These are phyloP conservation scores for Daldinia decipiens DNA, from an alignment of 495 filamentous ascomycete species.

Conservation along the genomic window DNA sequence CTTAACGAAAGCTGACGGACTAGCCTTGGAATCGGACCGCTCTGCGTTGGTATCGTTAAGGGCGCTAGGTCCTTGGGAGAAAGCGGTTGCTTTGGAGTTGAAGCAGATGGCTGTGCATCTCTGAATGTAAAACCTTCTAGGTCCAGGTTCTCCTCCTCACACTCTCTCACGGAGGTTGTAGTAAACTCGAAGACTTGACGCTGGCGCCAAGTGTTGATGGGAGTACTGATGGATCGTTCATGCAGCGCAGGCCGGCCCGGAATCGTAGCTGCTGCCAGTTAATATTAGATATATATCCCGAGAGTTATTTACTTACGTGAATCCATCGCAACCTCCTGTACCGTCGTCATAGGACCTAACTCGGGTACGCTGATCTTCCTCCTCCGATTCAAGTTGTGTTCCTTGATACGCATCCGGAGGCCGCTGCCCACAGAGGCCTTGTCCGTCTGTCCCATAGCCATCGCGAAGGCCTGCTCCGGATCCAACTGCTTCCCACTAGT, in stretches of 20 bases:
- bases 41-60: constrained; percentile 60
- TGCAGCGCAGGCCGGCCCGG: constrained; percentile 74
- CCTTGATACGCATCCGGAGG: constrained; percentile 61
- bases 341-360: constrained; percentile 72
- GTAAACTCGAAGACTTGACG: constrained; percentile 55
- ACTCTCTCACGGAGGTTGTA: constrained; percentile 47
- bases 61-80: constrained; percentile 63
- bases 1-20: constrained; percentile 52
- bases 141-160: constrained; percentile 44
- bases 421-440: constrained; percentile 53
- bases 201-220: constrained; percentile 61
- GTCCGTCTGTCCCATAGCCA: constrained; percentile 59
- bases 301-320: constrained; percentile 69
- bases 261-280: constrained; percentile 69
- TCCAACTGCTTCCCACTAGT: constrained; percentile 58
- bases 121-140: constrained; percentile 29
- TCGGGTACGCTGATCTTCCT: constrained; percentile 73
- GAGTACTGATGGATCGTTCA: constrained; percentile 73
- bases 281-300: constrained; percentile 32
- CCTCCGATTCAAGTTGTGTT: constrained; percentile 62
- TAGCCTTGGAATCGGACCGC: constrained; percentile 49
- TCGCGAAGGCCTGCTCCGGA: constrained; percentile 60
- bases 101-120: constrained; percentile 23
- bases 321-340: constrained; percentile 74
- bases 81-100: constrained; percentile 52